phyloP scores from a whole-genome alignment of 768 basidiomycete genomes.

The Pilatotrama ljubarskyi region DNA sequence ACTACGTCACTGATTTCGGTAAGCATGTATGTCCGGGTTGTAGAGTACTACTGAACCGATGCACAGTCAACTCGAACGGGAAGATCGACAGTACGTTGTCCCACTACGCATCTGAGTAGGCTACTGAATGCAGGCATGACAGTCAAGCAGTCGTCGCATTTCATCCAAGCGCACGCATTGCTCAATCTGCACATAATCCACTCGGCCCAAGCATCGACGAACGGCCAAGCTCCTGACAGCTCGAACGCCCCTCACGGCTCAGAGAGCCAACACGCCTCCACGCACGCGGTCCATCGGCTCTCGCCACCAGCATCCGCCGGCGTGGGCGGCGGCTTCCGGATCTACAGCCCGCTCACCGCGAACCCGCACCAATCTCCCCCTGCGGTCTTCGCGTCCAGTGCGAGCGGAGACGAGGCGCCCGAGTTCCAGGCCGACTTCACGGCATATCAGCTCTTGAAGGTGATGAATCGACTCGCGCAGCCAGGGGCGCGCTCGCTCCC shows the following conservation, averaged over 20 bases:
- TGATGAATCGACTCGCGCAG: slow-evolving; percentile 76
- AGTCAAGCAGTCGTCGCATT: slow-evolving; percentile 82
- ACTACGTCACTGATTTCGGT: slow-evolving; percentile 78
- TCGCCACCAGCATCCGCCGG: slow-evolving; percentile 24
- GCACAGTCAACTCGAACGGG: slow-evolving; percentile 72
- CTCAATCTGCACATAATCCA: slow-evolving; percentile 89
- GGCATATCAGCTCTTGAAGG: slow-evolving; percentile 77
- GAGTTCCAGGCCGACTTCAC: slow-evolving; percentile 66
- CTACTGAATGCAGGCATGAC: not conserved
- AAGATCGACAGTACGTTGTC: slow-evolving; percentile 58
- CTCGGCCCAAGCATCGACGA: slow-evolving; percentile 60
- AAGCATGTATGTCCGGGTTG: slow-evolving; percentile 19
- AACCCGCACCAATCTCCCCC: slow-evolving; percentile 28
- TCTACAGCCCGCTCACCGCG: slow-evolving; percentile 38
- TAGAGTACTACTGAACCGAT: not conserved
- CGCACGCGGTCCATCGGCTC: slow-evolving; percentile 26
- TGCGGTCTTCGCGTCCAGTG: slow-evolving; percentile 16
- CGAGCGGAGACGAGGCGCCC: slow-evolving; percentile 35
- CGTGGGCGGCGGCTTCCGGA: slow-evolving; percentile 35
- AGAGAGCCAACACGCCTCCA: slow-evolving; percentile 24
- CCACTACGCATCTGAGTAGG: not conserved
- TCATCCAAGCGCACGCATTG: slow-evolving; percentile 80
- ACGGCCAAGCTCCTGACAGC: slow-evolving; percentile 27
- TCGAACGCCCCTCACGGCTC: slow-evolving; percentile 24
- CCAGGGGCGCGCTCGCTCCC: slow-evolving; percentile 63